Evolutionary conservation across 1,284 basidiomycete genomes (phyloP).

Genomic region (Trichosporon sp.): DNA sequence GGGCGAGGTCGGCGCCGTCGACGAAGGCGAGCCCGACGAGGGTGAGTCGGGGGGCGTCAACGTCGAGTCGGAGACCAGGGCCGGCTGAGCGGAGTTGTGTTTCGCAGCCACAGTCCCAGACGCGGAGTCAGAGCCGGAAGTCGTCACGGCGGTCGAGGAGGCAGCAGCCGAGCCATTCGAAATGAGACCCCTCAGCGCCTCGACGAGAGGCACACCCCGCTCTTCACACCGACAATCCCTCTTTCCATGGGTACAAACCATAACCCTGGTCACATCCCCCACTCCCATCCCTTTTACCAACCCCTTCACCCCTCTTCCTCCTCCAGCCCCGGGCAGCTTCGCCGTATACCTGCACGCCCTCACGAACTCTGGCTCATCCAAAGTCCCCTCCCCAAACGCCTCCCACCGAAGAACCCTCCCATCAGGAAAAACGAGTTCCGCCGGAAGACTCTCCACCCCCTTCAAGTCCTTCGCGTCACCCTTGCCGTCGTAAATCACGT

Average conservation of each 20-base stretch:
- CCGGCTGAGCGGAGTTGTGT: too few species aligned
- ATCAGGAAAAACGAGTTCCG: constrained; percentile 34
- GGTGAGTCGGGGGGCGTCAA: too few species aligned
- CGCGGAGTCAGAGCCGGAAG: too few species aligned
- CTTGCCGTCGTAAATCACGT: constrained; percentile 35
- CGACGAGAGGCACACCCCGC: constrained; percentile 52
- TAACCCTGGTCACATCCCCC: constrained; percentile 46
- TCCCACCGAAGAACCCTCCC: constrained; percentile 22
- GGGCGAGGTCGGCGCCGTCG: too few species aligned
- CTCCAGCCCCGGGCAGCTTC: not conserved
- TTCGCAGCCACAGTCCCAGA: too few species aligned
- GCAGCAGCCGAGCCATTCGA: too few species aligned
- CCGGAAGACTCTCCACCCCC: constrained; percentile 27
- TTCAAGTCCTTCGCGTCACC: constrained; percentile 6
- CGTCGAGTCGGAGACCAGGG: too few species aligned
- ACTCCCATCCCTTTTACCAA: not conserved
- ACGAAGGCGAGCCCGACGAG: constrained; percentile 51
- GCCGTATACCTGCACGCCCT: constrained; percentile 18
- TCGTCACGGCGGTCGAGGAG: too few species aligned
- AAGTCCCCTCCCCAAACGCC: constrained; percentile 17
- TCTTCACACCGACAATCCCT: constrained; percentile 71
- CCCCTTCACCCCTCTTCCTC: too few species aligned
- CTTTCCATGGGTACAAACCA: constrained; percentile 65
- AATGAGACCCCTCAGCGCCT: constrained; percentile 46
- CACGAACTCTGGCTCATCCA: constrained; percentile 15